Evolutionary conservation across 2,329 filamentous ascomycete genomes (phyloP), one percentile per base, ranked within the genome.

Genomic region (Ceratocystis alfenasii): DNA sequence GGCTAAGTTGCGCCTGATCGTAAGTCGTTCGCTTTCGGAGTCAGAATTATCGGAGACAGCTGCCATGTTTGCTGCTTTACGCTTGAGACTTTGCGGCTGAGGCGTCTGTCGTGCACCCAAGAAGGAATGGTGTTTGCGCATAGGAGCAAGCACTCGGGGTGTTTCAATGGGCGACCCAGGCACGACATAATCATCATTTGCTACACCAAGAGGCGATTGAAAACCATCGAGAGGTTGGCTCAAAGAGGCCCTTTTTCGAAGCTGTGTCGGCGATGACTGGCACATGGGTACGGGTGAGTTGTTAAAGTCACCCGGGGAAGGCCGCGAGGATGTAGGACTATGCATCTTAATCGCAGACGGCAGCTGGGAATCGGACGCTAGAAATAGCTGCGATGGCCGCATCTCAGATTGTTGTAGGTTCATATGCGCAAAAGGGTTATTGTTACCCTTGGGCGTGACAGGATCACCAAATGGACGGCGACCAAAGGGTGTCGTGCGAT

Each of bases 271-370:
- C 12, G 55, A 67, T 22, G 46, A 62, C 1, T 76, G 71, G 1
- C 74, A 72, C 55, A 79, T 79, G 0, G 80, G 76, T 1, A 80
- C 81, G 3, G 79, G 78, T 0, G 75, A 73, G 63, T 80, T 76
- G 28, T 75, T 72, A 10, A 80, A 77, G 3, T 78, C 70, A 53
- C 78, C 74, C 0, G 82, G 82, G 1, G 82, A 85, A 0, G 82
- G 82, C 10, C 82, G 76, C 1, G 82, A 84, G 1, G 81, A 84
- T 0, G 82, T 84, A 22, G 82, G 82, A 67, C 81, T 84, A 59
- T 75, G 72, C 28, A 74, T 75, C 70, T 79, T 82, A 17, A 78
- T 70, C 1, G 77, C 80, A 1, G 82, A 83, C 1, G 82, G 83
- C 41, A 75, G 75, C 68, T 82, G 82, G 0, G 82, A 64, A 55